Evolutionary conservation across 352 stramenopile species (phyloP), one percentile per base, ranked within the genome.

Genomic region (Stephanocyclus meneghinianus): DNA sequence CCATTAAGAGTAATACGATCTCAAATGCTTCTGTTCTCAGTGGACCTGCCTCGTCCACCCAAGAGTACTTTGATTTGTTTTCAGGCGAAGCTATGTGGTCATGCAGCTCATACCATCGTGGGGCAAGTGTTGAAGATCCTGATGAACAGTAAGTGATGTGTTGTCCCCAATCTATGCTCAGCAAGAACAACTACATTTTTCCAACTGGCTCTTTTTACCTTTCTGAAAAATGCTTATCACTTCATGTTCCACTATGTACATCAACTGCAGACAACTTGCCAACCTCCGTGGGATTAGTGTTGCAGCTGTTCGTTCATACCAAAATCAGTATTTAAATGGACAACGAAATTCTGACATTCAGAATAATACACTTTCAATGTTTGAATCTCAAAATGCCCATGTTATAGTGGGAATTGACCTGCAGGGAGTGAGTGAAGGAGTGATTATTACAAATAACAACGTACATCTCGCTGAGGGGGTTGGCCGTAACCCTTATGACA

Each of bases 1-100:
- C 29, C 8, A 71, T 81, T 29, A 21, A 50, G 16, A 57, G 35
- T n/a, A 81, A 81, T 47, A 76, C n/a, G 21, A 76, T 81, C 32
- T 30, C 57, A 6, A 29, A 51, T 35, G 65, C 76, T 16, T 42
- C 48, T 26, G 67, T 67, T 60, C 30, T 70, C 0, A 79, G 72
- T 30, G 44, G 8, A 21, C 18, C 35, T n/a, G 53, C 69, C 11
- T 61, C 61, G n/a, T 1, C 40, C 0, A 26, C 44, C 21, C 55
- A 30, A 35, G 55, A 55, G 8, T 42, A 15, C 6, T 75, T 59
- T 59, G 40, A 75, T n/a, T 64, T 57, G 57, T 60, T 53, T 10
- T 9, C 57, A 78, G 50, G 26, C 2, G 1, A 51, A 48, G 7
- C 70, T 67, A 40, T 3, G 72, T 16, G 44, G 71, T 45, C 32